A percentile compares a stretch with the other conserved stretches of the same genome.
Evolutionary conservation across 768 basidiomycete genomes (phyloP).

Genomic region (Pleurotus pulmonarius): DNA sequence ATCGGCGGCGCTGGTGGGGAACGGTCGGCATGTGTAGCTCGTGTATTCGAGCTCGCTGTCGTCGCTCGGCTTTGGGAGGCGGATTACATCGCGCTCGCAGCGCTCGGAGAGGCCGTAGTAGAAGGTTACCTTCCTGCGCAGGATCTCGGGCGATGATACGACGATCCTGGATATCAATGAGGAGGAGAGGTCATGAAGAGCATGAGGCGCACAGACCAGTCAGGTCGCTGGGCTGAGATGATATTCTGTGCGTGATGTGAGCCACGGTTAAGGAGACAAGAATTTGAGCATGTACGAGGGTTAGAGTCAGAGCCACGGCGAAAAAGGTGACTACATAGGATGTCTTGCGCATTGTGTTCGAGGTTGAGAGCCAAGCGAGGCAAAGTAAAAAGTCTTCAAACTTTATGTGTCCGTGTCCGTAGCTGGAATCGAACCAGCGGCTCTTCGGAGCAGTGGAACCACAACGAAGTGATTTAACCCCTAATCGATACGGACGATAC

Average conservation of each 20-base stretch:
- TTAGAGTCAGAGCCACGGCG: conserved; percentile 44
- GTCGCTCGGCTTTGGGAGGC: conserved; percentile 41
- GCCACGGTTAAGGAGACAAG: background rate
- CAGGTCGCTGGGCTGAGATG: conserved; percentile 49
- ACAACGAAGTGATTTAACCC: conserved; percentile 20
- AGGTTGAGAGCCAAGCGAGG: background rate
- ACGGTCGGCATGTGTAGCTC: conserved; percentile 59
- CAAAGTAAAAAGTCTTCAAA: background rate
- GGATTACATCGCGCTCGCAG: conserved; percentile 50
- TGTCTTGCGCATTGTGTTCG: conserved; percentile 53
- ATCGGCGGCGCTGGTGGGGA: conserved; percentile 53
- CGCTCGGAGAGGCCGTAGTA: conserved; percentile 57
- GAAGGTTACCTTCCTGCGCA: conserved; percentile 43
- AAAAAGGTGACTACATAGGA: conserved; percentile 66
- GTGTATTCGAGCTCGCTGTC: conserved; percentile 45
- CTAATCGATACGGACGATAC: conserved; percentile 17
- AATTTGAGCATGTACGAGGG: conserved; percentile 36
- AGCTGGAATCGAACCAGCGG: conserved; percentile 19
- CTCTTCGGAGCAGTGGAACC: conserved; percentile 13
- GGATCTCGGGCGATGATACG: conserved; percentile 36
- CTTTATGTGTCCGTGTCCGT: conserved; percentile 10
- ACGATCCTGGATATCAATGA: conserved; percentile 33
- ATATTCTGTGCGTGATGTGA: conserved; percentile 40
- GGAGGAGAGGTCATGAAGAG: conserved; percentile 1
- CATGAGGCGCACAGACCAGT: conserved; percentile 48